phyloP scores from a whole-genome alignment of 768 basidiomycete genomes.

The Clitopilus passeckerianus region DNA sequence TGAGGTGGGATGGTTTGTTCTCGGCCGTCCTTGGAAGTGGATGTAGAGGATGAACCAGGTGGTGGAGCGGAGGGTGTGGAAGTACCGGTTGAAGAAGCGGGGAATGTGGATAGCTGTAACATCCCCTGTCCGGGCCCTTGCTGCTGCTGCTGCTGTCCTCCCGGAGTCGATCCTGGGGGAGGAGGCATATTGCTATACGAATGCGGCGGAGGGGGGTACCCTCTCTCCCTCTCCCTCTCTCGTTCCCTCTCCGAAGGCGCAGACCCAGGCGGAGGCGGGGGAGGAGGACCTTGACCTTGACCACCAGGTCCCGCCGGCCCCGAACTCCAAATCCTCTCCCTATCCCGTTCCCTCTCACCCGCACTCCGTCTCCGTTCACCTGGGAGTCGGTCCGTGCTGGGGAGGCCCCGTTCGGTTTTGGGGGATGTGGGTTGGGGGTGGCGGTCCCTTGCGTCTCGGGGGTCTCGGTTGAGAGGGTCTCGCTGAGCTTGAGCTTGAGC shows the following conservation, averaged over 20 bases:
- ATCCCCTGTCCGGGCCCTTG: too few species aligned
- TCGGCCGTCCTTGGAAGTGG: not conserved
- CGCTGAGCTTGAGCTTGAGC: not conserved
- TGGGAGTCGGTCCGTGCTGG: not conserved
- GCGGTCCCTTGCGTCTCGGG: not conserved
- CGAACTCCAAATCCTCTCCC: slow-evolving; percentile 2
- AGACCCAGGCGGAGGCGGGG: not conserved
- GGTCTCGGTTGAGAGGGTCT: not conserved
- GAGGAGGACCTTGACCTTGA: too few species aligned
- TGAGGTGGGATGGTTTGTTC: slow-evolving; percentile 12
- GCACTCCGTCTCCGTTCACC: not conserved
- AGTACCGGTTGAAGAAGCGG: not conserved
- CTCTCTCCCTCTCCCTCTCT: slow-evolving; percentile 4
- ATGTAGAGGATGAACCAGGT: not conserved
- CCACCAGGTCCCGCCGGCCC: not conserved
- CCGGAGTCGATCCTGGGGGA: not conserved
- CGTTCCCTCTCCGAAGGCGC: not conserved
- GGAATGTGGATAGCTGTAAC: not conserved
- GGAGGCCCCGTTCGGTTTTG: not conserved
- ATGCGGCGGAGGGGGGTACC: not conserved
- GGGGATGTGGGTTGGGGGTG: not conserved
- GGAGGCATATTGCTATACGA: not conserved
- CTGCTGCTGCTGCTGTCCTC: not conserved
- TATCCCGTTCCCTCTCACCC: slow-evolving; percentile 2
- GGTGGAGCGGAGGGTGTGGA: not conserved